Evolutionary conservation across 176 grass and related monocot species (phyloP).

Genomic region (Eragrostis curvula): DNA sequence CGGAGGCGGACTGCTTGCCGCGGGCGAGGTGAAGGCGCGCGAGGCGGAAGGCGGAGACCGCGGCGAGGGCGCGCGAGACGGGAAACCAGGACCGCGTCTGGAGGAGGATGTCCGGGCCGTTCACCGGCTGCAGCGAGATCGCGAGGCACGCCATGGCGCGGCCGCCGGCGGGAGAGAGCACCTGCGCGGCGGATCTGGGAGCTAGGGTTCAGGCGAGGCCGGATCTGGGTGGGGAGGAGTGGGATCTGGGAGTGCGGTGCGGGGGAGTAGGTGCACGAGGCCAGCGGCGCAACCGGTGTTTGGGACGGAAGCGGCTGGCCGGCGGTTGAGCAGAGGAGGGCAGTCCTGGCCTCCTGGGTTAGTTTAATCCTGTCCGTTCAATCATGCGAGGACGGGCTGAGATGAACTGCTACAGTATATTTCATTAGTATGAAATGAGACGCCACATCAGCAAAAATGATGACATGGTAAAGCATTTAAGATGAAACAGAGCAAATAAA

Average conservation of each 20-base stretch:
- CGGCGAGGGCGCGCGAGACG: constrained; percentile 90
- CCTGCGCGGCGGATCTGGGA: constrained; percentile 39
- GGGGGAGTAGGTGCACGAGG: constrained; percentile 23
- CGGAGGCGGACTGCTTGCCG: constrained; percentile 24
- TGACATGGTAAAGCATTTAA: too few relatives aligned
- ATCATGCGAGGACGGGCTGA: background rate
- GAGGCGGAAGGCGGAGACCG: constrained; percentile 90
- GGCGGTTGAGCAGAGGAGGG: background rate
- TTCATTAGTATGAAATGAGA: too few relatives aligned
- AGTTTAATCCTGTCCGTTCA: background rate
- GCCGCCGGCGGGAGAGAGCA: background rate
- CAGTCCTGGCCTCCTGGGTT: too few relatives aligned
- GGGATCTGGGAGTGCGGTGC: constrained; percentile 12
- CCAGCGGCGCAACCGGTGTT: background rate
- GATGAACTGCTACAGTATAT: background rate
- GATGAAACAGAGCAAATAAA: too few relatives aligned
- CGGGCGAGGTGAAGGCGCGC: constrained; percentile 77
- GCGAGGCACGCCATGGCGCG: constrained; percentile 88
- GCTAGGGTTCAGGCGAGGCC: background rate
- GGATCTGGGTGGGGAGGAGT: background rate
- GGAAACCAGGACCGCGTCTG: constrained; percentile 98
- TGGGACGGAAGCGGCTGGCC: background rate
- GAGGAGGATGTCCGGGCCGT: constrained; percentile 93
- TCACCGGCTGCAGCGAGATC: constrained; percentile 90
- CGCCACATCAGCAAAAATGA: too few relatives aligned